These are phyloP conservation scores for Pseudozyma pruni DNA, from an alignment of 1,284 basidiomycete genomes.

Conservation along the genomic window DNA sequence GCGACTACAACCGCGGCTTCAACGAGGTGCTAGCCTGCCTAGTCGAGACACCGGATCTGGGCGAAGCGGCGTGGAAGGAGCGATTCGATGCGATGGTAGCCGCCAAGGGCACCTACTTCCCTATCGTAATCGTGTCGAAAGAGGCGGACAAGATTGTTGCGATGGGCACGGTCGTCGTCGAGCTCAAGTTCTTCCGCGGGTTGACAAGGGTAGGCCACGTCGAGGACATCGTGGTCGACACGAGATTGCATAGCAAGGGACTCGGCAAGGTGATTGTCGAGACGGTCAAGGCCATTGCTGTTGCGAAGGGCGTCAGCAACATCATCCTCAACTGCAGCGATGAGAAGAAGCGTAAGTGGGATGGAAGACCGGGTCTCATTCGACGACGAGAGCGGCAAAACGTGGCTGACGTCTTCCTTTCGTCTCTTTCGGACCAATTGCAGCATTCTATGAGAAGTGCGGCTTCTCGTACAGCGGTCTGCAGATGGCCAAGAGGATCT, in stretches of 20 bases:
- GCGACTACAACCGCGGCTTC: slow-evolving; percentile 85
- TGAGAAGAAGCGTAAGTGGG: slow-evolving; percentile 82
- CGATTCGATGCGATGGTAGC: slow-evolving; percentile 44
- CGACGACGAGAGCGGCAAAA: background rate
- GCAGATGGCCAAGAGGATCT: slow-evolving; percentile 58
- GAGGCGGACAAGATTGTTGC: slow-evolving; percentile 82
- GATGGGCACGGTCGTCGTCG: slow-evolving; percentile 85
- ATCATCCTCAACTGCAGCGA: slow-evolving; percentile 95
- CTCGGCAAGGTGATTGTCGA: slow-evolving; percentile 88
- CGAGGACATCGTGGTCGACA: slow-evolving; percentile 94
- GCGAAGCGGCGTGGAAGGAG: slow-evolving; percentile 72
- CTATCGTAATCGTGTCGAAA: slow-evolving; percentile 83
- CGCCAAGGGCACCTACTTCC: slow-evolving; percentile 74
- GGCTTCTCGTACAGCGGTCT: slow-evolving; percentile 71
- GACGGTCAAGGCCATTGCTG: slow-evolving; percentile 80
- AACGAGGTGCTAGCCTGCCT: slow-evolving; percentile 83
- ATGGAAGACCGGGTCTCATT: too few relatives aligned
- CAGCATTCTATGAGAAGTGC: slow-evolving; percentile 97
- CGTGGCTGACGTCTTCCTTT: background rate
- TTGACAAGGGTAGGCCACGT: slow-evolving; percentile 89
- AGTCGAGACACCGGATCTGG: slow-evolving; percentile 80
- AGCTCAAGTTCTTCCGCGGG: slow-evolving; percentile 89
- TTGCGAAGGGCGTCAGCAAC: slow-evolving; percentile 83
- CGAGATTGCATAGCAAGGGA: slow-evolving; percentile 85
- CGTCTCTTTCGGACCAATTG: background rate